Evolutionary conservation across 106 monocot genomes (phyloP).

Genomic region (Cymbidium sinense): DNA sequence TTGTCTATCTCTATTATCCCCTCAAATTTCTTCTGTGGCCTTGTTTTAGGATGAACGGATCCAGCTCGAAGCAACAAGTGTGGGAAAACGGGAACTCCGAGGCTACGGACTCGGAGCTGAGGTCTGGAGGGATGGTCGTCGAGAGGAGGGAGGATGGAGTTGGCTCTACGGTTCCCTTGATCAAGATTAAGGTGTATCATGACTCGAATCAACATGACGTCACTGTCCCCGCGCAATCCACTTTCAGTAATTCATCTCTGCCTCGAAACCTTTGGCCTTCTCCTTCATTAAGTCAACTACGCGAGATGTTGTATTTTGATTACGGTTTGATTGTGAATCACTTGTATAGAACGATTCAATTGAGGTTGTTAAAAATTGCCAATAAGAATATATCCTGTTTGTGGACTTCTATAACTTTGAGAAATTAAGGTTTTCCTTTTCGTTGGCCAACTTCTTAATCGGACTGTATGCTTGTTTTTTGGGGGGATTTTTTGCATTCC

Average conservation of each 20-base stretch:
- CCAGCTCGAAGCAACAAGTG: conserved; percentile 13
- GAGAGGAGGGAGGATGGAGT: conserved; percentile 54
- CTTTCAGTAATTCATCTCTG: conserved; percentile 53
- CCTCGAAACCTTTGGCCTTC: background rate
- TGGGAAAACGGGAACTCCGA: conserved; percentile 8
- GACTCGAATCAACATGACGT: conserved; percentile 52
- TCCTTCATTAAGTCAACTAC: background rate
- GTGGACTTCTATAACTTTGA: background rate
- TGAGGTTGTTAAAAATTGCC: background rate
- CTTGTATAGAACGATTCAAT: background rate
- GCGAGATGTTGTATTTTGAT: background rate
- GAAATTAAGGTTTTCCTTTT: conserved; percentile 1
- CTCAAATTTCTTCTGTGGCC: background rate
- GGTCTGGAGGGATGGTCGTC: conserved; percentile 80
- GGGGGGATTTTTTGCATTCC: background rate
- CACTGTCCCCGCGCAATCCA: conserved; percentile 63
- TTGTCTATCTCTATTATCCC: background rate
- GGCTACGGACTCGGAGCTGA: conserved; percentile 55
- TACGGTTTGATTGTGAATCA: background rate
- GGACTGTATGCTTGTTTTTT: background rate
- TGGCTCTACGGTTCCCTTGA: conserved; percentile 23
- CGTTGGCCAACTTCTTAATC: background rate
- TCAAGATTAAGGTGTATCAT: conserved; percentile 70
- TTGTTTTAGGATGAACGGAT: conserved; percentile 18
- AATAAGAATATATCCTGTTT: background rate